Base-by-base conservation (phyloP, 1,139 yeast species). In the Candida glucosophila region DNA sequence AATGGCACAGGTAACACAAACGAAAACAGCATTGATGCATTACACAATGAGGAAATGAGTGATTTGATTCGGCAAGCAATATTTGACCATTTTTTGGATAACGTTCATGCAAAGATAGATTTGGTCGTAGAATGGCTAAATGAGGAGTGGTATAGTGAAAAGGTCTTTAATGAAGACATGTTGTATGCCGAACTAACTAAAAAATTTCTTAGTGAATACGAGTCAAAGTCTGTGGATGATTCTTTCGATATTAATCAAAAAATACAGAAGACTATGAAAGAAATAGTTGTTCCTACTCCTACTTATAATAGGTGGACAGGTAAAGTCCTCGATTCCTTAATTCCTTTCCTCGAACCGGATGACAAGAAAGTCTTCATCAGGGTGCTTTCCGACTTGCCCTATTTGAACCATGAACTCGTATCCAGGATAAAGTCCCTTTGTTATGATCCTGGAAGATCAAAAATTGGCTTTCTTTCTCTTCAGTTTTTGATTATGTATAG, bases 101-200 rank as follows among this genome's bases (percentile, higher is more conserved):
- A 80, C 42, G 78, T 88, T 37, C 78, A 81, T 32, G 65, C 62
- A 8, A 60, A 90, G 21, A 67, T 88, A 10, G 94, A 83, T 34
- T 56, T 79, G 20, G 74, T 83, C n/a, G 74, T 88, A 19, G 86
- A 81, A 34, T 92, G 99, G 99, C 58, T 92, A 28, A 88, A 82
- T 42, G 98, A 90, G 51, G 98, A 92, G 50, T 92, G 96, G 94
- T 88, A 76, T 49, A 68, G 76, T 23, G 93, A 80, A 37, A 56
- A 55, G 35, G 73, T 71, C 2, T 55, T 53, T 29, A 54, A 55
- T 34, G 66, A 60, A 32, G 47, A 47, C 25, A 33, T 39, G 23
- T 21, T 38, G 16, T 29, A 30, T 13, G 40, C 40, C 15, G 29
- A 40, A 26, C 31, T 40, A 26, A 32, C 32, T 2, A 43, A 40